Evolutionary conservation across 192 early-diverging fungal species (phyloP), one percentile per base, ranked within the genome.

Genomic region (Umbelopsis isabellina): DNA sequence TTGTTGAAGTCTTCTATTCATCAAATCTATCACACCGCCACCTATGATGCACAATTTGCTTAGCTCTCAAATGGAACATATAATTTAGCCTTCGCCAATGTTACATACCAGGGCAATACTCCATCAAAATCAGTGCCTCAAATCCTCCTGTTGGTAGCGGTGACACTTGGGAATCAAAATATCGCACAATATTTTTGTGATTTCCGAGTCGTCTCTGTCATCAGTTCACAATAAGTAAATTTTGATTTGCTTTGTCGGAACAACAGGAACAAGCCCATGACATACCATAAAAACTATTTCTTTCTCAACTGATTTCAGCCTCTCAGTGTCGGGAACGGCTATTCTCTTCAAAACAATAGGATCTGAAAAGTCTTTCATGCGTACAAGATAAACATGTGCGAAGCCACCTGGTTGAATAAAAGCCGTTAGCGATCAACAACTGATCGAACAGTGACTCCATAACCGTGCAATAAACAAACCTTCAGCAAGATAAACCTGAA

Each of bases 71-170:
- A 30, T n/a, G 10, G 6, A 10, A 10, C 1, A 41, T 4, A 41
- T 41, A 4, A 15, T 1, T 16, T 65, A 30, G 8, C 11, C 64
- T 8, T 65, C 0, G 21, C 20, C 20, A 25, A 16, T 16, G 23
- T 27, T 21, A 18, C 20, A 25, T 85, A 88, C 94, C 91, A 20
- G 87, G 76, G 78, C 96, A 98, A 76, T 92, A 90, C 74, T 98
- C 96, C 93, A 97, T 97, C 75, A 98, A 82, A 50, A 98, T 95
- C 52, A 91, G 84, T 13, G 88, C 82, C 68, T 95, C 92, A 55
- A 84, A 95, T n/a, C 91, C 88, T 18, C 85, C 90, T 20, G 75
- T 74, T 30, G 80, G 79, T 48, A 86, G 65, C 47, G 78, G 79
- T 66, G 79, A 80, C 22, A 89, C 78, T 67, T 89, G 83, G 4